phyloP scores from a whole-genome alignment of 176 grass and related monocot genomes.

The Guadua angustifolia region DNA sequence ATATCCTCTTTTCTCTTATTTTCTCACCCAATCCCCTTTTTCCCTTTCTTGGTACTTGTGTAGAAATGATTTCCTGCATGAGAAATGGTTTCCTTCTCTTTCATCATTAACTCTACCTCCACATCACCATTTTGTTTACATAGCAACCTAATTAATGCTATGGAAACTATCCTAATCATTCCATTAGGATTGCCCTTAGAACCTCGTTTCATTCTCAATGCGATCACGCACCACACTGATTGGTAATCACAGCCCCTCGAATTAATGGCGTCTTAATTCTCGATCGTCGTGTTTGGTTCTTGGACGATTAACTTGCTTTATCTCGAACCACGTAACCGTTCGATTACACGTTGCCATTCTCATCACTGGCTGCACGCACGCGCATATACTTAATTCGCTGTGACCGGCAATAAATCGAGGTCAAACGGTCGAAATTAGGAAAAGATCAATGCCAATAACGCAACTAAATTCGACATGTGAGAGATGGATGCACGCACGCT shows the following conservation, averaged over 20 bases:
- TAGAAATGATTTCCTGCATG: too few relatives aligned
- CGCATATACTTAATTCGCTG: background rate
- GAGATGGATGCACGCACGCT: background rate
- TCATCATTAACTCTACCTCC: too few relatives aligned
- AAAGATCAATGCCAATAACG: background rate
- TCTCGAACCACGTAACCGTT: background rate
- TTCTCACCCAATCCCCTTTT: too few relatives aligned
- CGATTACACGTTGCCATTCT: background rate
- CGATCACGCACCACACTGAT: background rate
- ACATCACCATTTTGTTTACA: too few relatives aligned
- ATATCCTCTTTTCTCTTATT: too few relatives aligned
- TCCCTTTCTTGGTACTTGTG: too few relatives aligned
- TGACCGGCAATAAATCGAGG: background rate
- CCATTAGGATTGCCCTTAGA: too few relatives aligned
- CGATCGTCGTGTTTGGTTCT: background rate
- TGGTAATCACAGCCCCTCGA: background rate
- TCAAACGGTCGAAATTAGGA: constrained; percentile 1
- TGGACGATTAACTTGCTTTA: background rate
- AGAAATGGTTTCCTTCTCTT: too few relatives aligned
- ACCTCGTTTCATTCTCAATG: background rate
- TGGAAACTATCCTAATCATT: too few relatives aligned
- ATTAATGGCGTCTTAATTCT: background rate
- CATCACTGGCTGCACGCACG: constrained; percentile 20
- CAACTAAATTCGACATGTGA: background rate
- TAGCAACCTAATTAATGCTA: too few relatives aligned